Evolutionary conservation across 2,329 filamentous ascomycete species (phyloP), one percentile per base, ranked within the genome.

Genomic region (Trichoderma atrobrunneum): DNA sequence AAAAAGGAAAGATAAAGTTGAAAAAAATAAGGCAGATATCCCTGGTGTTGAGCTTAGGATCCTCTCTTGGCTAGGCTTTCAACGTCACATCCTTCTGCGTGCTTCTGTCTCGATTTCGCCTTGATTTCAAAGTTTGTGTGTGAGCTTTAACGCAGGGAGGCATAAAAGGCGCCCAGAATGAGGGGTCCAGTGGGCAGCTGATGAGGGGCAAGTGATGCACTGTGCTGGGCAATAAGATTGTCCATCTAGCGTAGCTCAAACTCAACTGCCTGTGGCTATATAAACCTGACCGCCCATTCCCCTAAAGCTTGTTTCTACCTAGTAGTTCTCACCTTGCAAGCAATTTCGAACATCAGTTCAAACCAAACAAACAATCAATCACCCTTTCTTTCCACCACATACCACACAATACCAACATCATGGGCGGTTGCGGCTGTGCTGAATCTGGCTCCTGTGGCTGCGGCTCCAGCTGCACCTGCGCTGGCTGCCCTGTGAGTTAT

Each of bases 381-480:
- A 51, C 32, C 3, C 3, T 18, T 30, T 30, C 11, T 26, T 12
- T 54, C 4, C 26, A 51, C 36, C 26, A 69, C 59, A 28, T 18
- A 60, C 26, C 28, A 66, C 26, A 14, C 63, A 63, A 48, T n/a
- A 63, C n/a, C 59, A 73, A 79, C 78, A 84, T 73, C 76, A 85
- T 85, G 83, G 78, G 78, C 78, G 82, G 79, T 77, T 85, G 82
- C 75, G 82, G 82, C 77, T 84, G 83, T 74, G 76, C 81, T 75
- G 76, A 79, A 66, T 80, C 82, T 73, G 83, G 83, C 75, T 76
- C 80, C 68, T 85, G 83, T 78, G 76, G 78, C 77, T 85, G 83
- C 78, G 83, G 83, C 76, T 77, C 78, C 34, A 56, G 74, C 79
- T 85, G 83, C 82, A 80, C 82, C 74, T 85, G 83, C 75, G 74